These are phyloP conservation scores for Podaxis pistillaris DNA, from an alignment of 768 basidiomycete species.

Conservation along the genomic window DNA sequence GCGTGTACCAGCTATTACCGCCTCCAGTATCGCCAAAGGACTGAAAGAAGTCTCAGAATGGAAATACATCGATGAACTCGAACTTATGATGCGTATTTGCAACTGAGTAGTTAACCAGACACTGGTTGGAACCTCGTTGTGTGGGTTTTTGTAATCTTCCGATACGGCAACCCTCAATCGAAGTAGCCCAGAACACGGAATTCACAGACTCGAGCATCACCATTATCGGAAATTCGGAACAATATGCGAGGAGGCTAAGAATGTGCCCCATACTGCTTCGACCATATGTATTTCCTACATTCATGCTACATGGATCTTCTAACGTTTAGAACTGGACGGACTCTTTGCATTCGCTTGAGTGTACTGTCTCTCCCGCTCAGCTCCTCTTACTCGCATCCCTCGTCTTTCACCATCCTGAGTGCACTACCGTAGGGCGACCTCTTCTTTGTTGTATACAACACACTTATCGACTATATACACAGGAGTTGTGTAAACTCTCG, in stretches of 20 bases:
- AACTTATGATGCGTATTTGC: slow-evolving; percentile 6
- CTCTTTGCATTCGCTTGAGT: background rate
- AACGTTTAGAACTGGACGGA: background rate
- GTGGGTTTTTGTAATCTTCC: background rate
- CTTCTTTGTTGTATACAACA: background rate
- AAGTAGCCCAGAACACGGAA: background rate
- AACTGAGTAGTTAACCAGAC: slow-evolving; percentile 11
- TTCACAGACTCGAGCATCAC: background rate
- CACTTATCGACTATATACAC: background rate
- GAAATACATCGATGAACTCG: slow-evolving; percentile 17
- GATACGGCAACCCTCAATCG: background rate
- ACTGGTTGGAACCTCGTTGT: slow-evolving; percentile 12
- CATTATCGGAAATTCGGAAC: background rate
- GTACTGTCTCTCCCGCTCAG: too few relatives aligned
- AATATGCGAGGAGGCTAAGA: background rate
- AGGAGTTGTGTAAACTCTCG: slow-evolving; percentile 45
- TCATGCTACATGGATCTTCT: background rate
- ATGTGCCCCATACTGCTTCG: background rate
- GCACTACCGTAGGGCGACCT: slow-evolving; percentile 24
- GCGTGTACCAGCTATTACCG: background rate
- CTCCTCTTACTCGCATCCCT: too few relatives aligned
- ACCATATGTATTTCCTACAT: background rate
- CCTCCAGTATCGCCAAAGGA: background rate
- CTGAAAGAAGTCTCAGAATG: slow-evolving; percentile 13
- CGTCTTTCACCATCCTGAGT: slow-evolving; percentile 24